These are phyloP conservation scores for Venturia pyrina DNA, from an alignment of 2,329 filamentous ascomycete species.

Conservation along the genomic window DNA sequence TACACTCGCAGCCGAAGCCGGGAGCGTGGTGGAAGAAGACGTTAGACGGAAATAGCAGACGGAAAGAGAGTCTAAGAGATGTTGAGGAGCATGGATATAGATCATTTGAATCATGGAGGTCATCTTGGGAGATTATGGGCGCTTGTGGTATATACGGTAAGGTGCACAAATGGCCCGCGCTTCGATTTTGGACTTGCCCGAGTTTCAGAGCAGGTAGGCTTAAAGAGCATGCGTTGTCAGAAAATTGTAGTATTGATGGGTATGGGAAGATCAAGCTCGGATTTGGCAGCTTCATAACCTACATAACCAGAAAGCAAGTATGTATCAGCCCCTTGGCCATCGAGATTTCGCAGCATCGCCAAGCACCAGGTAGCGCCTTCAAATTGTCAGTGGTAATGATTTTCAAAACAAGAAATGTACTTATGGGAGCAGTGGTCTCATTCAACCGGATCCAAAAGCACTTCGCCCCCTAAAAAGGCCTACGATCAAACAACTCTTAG, in stretches of 20 bases:
- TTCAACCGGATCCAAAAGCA: no score
- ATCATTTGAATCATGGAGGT: neutral
- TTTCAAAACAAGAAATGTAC: no score
- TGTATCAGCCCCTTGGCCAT: neutral
- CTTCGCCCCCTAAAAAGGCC: neutral
- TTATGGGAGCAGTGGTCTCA: neutral
- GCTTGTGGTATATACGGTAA: neutral
- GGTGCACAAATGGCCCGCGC: neutral
- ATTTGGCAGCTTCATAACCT: neutral
- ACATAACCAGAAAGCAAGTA: neutral
- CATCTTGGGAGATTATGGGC: neutral
- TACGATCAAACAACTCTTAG: neutral
- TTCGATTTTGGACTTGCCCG: neutral
- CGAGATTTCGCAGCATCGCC: neutral
- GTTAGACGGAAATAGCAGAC: neutral
- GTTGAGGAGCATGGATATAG: neutral
- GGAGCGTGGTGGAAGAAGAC: conserved; percentile 1
- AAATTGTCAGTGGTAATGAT: neutral
- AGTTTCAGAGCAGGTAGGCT: neutral
- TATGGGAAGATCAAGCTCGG: neutral
- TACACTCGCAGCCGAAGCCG: conserved; percentile 10
- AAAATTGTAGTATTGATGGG: neutral
- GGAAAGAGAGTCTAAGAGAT: neutral
- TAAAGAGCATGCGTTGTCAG: neutral
- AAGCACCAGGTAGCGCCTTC: neutral